These are phyloP conservation scores for Trametes meyenii DNA, from an alignment of 768 basidiomycete genomes.

Conservation along the genomic window DNA sequence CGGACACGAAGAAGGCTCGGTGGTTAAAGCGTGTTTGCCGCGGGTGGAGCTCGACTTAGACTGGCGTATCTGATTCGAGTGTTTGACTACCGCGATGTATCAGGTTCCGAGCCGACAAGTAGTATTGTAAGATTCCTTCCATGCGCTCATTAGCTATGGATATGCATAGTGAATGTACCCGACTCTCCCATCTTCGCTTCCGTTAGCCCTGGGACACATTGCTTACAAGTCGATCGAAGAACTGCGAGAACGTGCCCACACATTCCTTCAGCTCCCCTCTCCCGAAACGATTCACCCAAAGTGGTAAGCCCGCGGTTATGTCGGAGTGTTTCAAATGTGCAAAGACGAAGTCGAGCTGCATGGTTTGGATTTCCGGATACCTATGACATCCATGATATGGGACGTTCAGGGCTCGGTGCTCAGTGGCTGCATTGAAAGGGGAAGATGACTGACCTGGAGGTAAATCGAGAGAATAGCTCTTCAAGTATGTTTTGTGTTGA, in stretches of 20 bases:
- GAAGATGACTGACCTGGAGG: conserved; percentile 2
- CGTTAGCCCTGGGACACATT: not conserved
- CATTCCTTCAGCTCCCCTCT: conserved; percentile 11
- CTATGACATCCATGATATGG: not conserved
- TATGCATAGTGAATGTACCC: too few relatives aligned
- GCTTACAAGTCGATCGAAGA: not conserved
- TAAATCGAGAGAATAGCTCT: conserved; percentile 29
- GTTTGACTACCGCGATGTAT: not conserved
- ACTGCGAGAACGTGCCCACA: not conserved
- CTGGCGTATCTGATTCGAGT: not conserved
- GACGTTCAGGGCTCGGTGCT: not conserved
- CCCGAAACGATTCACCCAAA: conserved; percentile 10
- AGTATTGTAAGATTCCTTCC: not conserved
- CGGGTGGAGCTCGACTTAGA: conserved; percentile 34
- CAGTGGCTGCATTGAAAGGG: not conserved
- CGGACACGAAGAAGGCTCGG: conserved; percentile 46
- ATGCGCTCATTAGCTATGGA: too few relatives aligned
- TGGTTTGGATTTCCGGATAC: conserved; percentile 12
- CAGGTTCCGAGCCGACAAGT: too few relatives aligned
- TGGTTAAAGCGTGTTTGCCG: conserved; percentile 64
- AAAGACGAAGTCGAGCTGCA: conserved; percentile 13
- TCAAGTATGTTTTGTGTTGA: conserved; percentile 22
- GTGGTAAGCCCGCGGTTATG: conserved; percentile 3
- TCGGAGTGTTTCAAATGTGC: not conserved
- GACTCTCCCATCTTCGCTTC: too few relatives aligned